Base-by-base conservation (phyloP, 1,284 basidiomycete genomes). In the Acaromyces ingoldii region DNA sequence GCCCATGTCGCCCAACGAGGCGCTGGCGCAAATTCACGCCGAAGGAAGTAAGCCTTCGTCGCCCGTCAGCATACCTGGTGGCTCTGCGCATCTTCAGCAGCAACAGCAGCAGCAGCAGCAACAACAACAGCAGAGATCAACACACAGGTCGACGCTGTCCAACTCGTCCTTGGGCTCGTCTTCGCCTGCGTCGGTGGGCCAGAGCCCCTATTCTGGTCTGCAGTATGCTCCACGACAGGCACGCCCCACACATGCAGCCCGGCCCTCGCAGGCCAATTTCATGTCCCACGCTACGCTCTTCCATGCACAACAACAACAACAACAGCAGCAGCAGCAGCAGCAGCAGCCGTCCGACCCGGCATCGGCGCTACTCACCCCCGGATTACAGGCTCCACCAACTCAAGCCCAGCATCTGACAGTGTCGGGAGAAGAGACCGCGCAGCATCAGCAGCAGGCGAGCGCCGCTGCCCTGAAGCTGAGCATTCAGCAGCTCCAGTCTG, bases 401-500 rank as follows among this genome's bases (percentile, higher is more conserved):
- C 26, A 9, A 44, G 25, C n/a, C 11, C 31, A 11, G 6, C 42
- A 13, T 6, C 22, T 9, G 42, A 44, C 10, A 22, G n/a, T 6
- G 26, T 30, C 13, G 13, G n/a, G 24, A 44, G 42, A 15, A n/a
- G 6, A 13, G 11, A 17, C n/a, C n/a, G 17, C 22, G 24, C 6
- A 19, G 11, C 15, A 9, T 6, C 42, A 17, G 24, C 25, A 6
- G n/a, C n/a, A 30, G 11, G n/a, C 21, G 11, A 30, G n/a, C 38
- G 17, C 13, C 17, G 42, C 42, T 22, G 42, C 19, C 15, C 25
- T 17, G 11, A 22, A 22, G 11, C 22, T 26, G 9, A 31, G 13
- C n/a, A 44, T 55, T 10, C 42, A 53, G 21, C 49, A 62, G 46
- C 47, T 62, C 36, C 49, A 53, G 24, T 51, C 51, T 25, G 44